Conservation (phyloP, 75 land plant genomes). For the Chamaecyparis obtusa region DNA sequence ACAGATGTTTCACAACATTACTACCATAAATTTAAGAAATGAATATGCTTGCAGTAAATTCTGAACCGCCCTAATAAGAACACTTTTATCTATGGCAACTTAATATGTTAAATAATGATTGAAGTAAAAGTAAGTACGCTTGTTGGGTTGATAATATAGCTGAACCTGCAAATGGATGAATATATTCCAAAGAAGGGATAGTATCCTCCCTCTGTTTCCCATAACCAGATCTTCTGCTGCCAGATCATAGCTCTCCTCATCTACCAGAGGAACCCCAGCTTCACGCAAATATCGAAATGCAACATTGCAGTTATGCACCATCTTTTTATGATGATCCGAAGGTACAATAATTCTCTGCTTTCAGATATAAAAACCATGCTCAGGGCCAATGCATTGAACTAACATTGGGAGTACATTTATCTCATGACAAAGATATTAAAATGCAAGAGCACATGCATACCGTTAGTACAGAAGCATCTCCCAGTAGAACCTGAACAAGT, state of each 20-base stretch:
- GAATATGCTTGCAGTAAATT: neutral
- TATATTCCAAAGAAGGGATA: constrained; percentile 73
- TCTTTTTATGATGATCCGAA: constrained; percentile 56
- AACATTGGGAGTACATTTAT: neutral
- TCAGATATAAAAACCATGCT: constrained; percentile 9
- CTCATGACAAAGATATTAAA: neutral
- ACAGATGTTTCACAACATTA: neutral
- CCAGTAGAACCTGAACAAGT: constrained; percentile 65
- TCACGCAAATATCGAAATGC: constrained; percentile 60
- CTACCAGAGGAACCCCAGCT: constrained; percentile 64
- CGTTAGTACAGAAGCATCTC: constrained; percentile 61
- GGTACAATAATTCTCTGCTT: constrained; percentile 69
- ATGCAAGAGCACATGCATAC: constrained; percentile 25
- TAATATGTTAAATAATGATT: neutral
- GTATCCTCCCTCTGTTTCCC: constrained; percentile 55
- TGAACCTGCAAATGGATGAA: constrained; percentile 82
- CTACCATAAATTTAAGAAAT: neutral
- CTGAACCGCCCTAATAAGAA: neutral
- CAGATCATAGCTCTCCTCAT: constrained; percentile 57
- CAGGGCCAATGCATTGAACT: neutral
- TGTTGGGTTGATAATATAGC: neutral
- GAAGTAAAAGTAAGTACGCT: neutral
- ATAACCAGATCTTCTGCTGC: constrained; percentile 62
- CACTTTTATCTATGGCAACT: neutral
- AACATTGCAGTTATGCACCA: constrained; percentile 57